Conservation (phyloP, 768 basidiomycete genomes). For the Psilocybe subaeruginosa region DNA sequence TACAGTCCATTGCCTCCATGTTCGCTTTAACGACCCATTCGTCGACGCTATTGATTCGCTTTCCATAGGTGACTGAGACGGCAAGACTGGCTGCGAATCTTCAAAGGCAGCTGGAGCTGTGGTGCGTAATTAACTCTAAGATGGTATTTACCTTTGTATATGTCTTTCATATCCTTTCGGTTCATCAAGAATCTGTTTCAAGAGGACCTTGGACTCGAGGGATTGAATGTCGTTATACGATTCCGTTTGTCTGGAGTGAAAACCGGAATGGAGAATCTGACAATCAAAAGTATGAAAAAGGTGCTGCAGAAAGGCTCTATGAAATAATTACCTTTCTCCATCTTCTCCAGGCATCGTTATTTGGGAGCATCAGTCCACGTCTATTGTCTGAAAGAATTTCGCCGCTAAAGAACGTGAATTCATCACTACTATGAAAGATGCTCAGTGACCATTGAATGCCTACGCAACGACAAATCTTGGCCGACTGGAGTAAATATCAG, state of each 20-base stretch:
- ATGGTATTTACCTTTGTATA: slow-evolving; percentile 36
- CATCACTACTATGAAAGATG: neutral
- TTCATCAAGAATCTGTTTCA: slow-evolving; percentile 42
- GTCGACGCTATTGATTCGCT: slow-evolving; percentile 43
- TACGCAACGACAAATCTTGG: slow-evolving; percentile 50
- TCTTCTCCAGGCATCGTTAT: slow-evolving; percentile 47
- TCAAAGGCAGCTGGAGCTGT: neutral
- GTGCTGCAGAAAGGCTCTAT: neutral
- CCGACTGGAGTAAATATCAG: slow-evolving; percentile 50
- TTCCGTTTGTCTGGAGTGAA: slow-evolving; percentile 42
- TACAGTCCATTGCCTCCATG: slow-evolving; percentile 45
- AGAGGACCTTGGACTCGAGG: slow-evolving; percentile 46
- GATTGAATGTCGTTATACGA: slow-evolving; percentile 50
- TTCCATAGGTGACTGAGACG: slow-evolving; percentile 45
- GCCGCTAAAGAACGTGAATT: slow-evolving; percentile 26
- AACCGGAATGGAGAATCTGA: slow-evolving; percentile 47
- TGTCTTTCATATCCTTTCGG: slow-evolving; percentile 43
- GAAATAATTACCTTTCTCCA: slow-evolving; percentile 43
- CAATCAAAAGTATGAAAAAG: neutral
- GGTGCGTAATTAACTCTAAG: neutral
- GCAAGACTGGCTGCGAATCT: slow-evolving; percentile 50
- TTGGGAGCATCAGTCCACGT: slow-evolving; percentile 47
- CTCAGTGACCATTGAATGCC: slow-evolving; percentile 4
- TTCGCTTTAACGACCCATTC: slow-evolving; percentile 53
- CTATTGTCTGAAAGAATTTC: slow-evolving; percentile 50